These are phyloP conservation scores for Fusarium sambucinum DNA, from an alignment of 2,329 filamentous ascomycete genomes.

Conservation along the genomic window DNA sequence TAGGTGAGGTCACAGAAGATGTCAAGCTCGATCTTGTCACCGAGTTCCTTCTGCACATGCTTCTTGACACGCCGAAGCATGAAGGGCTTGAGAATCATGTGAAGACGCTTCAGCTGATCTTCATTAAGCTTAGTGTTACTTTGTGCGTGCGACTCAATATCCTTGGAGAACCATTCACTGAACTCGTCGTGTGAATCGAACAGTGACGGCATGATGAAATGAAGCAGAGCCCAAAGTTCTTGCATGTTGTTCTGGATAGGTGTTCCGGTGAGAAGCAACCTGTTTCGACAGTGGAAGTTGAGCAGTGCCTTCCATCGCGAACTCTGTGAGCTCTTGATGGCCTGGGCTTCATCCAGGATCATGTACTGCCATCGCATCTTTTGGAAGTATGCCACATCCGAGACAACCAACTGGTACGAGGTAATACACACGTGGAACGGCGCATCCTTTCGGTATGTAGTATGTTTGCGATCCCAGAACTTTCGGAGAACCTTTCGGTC, in stretches of 20 bases:
- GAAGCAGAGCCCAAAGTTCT: slow-evolving; percentile 94
- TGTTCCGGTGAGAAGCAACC: slow-evolving; percentile 92
- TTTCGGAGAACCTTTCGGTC: slow-evolving; percentile 97
- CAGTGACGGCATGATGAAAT: slow-evolving; percentile 99
- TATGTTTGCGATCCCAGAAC: slow-evolving; percentile 98
- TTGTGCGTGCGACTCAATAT: slow-evolving; percentile 97
- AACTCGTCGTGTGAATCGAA: slow-evolving; percentile 96
- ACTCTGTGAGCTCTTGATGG: slow-evolving; percentile 97
- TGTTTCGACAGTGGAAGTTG: slow-evolving; percentile 94
- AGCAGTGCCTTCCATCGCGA: slow-evolving; percentile 97
- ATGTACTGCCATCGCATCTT: slow-evolving; percentile 99
- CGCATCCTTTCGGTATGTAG: slow-evolving; percentile 92
- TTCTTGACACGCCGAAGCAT: slow-evolving; percentile 99
- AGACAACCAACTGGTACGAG: slow-evolving; percentile 96
- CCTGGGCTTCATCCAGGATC: slow-evolving; percentile 98
- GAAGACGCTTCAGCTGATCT: slow-evolving; percentile 93
- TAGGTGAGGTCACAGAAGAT: slow-evolving; percentile 98
- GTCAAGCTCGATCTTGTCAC: slow-evolving; percentile 97
- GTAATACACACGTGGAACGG: slow-evolving; percentile 97
- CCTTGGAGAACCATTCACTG: slow-evolving; percentile 94
- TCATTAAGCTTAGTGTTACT: slow-evolving; percentile 99
- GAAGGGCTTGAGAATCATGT: slow-evolving; percentile 99
- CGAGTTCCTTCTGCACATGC: slow-evolving; percentile 98
- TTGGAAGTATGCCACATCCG: slow-evolving; percentile 96
- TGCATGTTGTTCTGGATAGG: slow-evolving; percentile 99